Base-by-base conservation (phyloP, 2,329 filamentous ascomycete species). In the Nigrograna mackinnonii region DNA sequence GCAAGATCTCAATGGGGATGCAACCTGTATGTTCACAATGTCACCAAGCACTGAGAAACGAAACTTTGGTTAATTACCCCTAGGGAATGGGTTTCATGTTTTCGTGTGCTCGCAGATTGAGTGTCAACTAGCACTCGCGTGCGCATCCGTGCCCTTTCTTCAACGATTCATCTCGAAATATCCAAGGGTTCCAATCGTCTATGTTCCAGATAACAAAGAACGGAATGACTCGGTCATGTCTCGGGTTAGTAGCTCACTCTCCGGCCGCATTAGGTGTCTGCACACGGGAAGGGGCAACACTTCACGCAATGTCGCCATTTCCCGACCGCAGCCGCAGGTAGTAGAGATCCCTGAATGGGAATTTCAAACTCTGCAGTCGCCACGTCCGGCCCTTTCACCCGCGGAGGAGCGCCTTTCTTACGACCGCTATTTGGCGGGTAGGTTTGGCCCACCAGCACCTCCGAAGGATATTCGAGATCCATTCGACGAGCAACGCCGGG, bases 61-160 rank as follows among this genome's bases (percentile, higher is more conserved):
- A 30, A 19, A 16, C 11, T 4, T 14, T 6, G n/a, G n/a, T 34
- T 41, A 37, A 47, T 39, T 19, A 35, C 6, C 1, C 18, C 3
- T 37, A 55, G 57, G 58, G 58, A 54, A 54, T 19, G 53, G 47
- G 14, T 64, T 54, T 50, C 51, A 57, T 20, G 47, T 60, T 22
- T 54, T 57, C 44, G 36, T 58, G 19, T 60, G 48, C 35, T 44
- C 57, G 1, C 47, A 55, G 24, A 41, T 61, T 6, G 60, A 65
- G 40, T 48, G 44, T 14, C 43, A 62, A 11, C 40, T 64, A 16
- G 43, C 60, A 3, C 43, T 64, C n/a, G 49, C 62, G 20, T 56
- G 47, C 43, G 55, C 58, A 35, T 60, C 46, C 7, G 37, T 52
- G 6, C 60, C 59, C 4, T 62, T 52, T 9, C 39, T 63, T 4